Evolutionary conservation across 140 eudicot genomes (phyloP).

Genomic region (Anethum foeniculum): DNA sequence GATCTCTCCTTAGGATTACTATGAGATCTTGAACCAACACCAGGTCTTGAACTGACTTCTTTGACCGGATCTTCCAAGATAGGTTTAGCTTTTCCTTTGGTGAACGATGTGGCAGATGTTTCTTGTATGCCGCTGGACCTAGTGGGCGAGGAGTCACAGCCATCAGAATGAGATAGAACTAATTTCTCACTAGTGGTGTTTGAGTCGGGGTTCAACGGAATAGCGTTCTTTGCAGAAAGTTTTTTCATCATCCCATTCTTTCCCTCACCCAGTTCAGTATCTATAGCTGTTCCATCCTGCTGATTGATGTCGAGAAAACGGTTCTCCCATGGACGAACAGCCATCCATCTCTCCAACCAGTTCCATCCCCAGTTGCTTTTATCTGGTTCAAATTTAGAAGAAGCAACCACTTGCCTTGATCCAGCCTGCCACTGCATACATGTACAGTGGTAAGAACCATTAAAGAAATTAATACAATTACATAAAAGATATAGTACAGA

Average conservation of each 20-base stretch:
- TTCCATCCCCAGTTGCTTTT: conserved; percentile 96
- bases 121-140: conserved; percentile 43
- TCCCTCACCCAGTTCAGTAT: conserved; percentile 38
- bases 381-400: conserved; percentile 82
- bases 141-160: conserved; percentile 44
- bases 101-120: conserved; percentile 18
- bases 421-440: conserved; percentile 92
- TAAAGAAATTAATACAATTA: background rate
- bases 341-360: conserved; percentile 99
- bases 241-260: conserved; percentile 30
- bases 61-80: conserved; percentile 31
- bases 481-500: background rate
- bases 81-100: conserved; percentile 42
- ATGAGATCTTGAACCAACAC: conserved; percentile 52
- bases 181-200: conserved; percentile 34
- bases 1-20: conserved; percentile 83
- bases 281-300: conserved; percentile 54
- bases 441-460: background rate
- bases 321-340: conserved; percentile 99
- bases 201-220: conserved; percentile 28
- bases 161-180: conserved; percentile 57
- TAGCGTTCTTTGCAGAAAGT: conserved; percentile 44
- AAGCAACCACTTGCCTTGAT: conserved; percentile 56
- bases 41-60: conserved; percentile 41
- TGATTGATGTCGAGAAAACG: conserved; percentile 68